A percentile compares a stretch with the other conserved stretches of the same genome.
Conservation (phyloP, 2,329 filamentous ascomycete genomes). For the Ceratocystis cacaofunesta region DNA sequence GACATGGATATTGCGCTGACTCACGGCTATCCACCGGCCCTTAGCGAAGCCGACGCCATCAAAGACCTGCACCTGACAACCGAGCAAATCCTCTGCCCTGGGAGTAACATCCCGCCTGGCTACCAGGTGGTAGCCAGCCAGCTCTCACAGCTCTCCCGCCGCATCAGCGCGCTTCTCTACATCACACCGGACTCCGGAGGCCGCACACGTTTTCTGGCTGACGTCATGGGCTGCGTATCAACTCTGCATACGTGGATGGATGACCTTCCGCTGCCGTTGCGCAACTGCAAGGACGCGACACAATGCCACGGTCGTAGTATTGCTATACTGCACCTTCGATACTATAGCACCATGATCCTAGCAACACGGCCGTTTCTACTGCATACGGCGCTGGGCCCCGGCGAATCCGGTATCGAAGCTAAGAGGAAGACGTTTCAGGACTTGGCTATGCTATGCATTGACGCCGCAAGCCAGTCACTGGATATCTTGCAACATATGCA, state of each 20-base stretch:
- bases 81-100: constrained; percentile 21
- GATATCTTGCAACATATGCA: constrained; percentile 19
- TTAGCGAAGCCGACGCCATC: constrained; percentile 18
- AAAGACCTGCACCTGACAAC: constrained; percentile 7
- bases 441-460: constrained; percentile 19
- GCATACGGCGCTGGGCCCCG: constrained; percentile 18
- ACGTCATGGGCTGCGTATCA: constrained; percentile 18
- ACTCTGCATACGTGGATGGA: constrained; percentile 19
- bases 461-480: constrained; percentile 19
- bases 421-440: constrained; percentile 20
- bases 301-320: constrained; percentile 21
- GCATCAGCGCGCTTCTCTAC: constrained; percentile 15
- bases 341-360: constrained; percentile 15
- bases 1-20: constrained; percentile 21
- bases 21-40: constrained; percentile 21
- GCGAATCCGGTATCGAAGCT: constrained; percentile 11
- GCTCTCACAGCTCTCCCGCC: constrained; percentile 20
- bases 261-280: constrained; percentile 20
- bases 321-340: constrained; percentile 19
- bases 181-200: neutral
- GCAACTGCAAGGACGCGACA: constrained; percentile 18
- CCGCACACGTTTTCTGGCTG: constrained; percentile 16
- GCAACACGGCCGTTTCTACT: constrained; percentile 20
- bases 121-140: constrained; percentile 20
- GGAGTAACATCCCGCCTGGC: constrained; percentile 21